Base-by-base conservation (phyloP, 2,329 filamentous ascomycete species). In the Paradendryphiella salina region DNA sequence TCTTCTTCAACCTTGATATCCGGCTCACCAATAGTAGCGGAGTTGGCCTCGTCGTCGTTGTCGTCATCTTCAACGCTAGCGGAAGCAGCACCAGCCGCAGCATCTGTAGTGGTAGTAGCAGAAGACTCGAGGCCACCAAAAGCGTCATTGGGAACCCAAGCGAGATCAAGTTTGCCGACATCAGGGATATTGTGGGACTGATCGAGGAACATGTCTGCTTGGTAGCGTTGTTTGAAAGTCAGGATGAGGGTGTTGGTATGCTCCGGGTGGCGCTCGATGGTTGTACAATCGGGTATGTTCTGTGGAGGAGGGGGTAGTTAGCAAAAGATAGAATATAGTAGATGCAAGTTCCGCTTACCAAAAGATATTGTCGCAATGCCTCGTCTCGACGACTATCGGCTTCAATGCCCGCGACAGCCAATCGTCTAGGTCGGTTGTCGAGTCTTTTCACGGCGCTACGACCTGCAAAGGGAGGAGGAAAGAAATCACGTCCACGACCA, bases 391-490 rank as follows among this genome's bases (percentile, higher is more conserved):
- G 37, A 11, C 78, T 78, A 3, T 85, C 84, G 65, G 86, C 85
- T 71, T 85, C 84, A 9, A 84, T 80, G 3, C 84, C 86, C 6
- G 79, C 78, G 18, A 93, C 74, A 5, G 82, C 80, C 8, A 94
- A 76, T 54, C 80, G 85, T 67, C 82, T 87, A 0, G 89, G 86
- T 36, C 89, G 80, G 68, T 92, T 91, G 65, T 94, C 89, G 17
- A 94, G 78, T 14, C 86, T 86, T 60, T 80, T 77, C 13, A 83
- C 80, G 59, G 86, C 77, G 20, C 76, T 76, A 14, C 63, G 61
- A 32, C 40, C 57, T 35, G 54, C 50, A 14, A 47, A 43, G 21
- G 60, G 64, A 7, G 73, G 70, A 29, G 73, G 50, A 15, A 60
- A 61, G 23, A 32, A 43, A 29, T 55, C 60, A 38, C 34, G 29